These are phyloP conservation scores for Sphagnum contortum DNA, from an alignment of 225 moss, liverwort and hornwort species.

Conservation along the genomic window DNA sequence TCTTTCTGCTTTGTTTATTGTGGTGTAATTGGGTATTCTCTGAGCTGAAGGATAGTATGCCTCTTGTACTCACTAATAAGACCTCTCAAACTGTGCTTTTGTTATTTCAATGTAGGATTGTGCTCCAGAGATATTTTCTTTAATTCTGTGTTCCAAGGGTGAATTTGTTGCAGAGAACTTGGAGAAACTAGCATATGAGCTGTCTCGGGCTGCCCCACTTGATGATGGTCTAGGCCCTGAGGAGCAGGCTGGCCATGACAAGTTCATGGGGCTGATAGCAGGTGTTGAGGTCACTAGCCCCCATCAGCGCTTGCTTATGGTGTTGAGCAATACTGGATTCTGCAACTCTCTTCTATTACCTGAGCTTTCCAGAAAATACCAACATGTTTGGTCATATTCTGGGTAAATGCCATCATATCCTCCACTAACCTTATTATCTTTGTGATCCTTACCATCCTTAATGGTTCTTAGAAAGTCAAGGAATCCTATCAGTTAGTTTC, in stretches of 20 bases:
- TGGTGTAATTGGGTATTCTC: too few species aligned
- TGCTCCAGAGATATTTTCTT: background rate
- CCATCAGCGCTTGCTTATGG: constrained; percentile 85
- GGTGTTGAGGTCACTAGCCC: constrained; percentile 70
- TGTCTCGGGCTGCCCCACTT: constrained; percentile 44
- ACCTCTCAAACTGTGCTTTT: too few species aligned
- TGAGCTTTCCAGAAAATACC: constrained; percentile 65
- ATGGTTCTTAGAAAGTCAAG: too few species aligned
- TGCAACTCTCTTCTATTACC: constrained; percentile 65
- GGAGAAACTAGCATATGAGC: constrained; percentile 67
- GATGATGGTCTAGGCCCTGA: constrained; percentile 36
- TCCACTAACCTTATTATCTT: too few species aligned
- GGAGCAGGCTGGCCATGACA: constrained; percentile 34
- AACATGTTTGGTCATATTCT: constrained; percentile 64
- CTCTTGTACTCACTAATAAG: too few species aligned
- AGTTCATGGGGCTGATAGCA: constrained; percentile 69
- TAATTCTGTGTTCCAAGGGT: background rate
- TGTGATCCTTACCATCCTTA: too few species aligned
- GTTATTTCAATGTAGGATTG: too few species aligned
- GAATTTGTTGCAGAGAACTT: constrained; percentile 47
- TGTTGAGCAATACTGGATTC: constrained; percentile 87
- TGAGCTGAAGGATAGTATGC: too few species aligned
- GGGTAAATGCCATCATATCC: constrained; percentile 25
- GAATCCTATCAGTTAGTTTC: too few species aligned
- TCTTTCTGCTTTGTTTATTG: too few species aligned